phyloP scores from a whole-genome alignment of 176 grass and related monocot species.

The Oryza coarctata region DNA sequence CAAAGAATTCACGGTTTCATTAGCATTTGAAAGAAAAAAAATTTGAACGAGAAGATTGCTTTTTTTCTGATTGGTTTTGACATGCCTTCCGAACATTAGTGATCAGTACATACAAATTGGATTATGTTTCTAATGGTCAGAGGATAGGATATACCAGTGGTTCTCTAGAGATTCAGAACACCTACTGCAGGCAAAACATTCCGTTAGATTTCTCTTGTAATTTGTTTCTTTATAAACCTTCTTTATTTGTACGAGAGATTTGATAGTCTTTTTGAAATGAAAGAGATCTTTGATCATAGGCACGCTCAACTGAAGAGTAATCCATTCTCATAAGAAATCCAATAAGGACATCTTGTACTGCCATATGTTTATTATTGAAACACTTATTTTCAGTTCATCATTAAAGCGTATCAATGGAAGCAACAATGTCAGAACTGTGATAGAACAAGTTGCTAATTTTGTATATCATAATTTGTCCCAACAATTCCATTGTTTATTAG shows the following conservation, averaged over 20 bases:
- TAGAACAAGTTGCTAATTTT: slow-evolving; percentile 11
- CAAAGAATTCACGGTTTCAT: background rate
- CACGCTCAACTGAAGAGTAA: slow-evolving; percentile 9
- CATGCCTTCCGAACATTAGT: background rate
- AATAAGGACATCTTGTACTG: slow-evolving; percentile 28
- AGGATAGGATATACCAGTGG: background rate
- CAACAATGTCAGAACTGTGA: slow-evolving; percentile 37
- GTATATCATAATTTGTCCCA: background rate
- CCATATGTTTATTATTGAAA: slow-evolving; percentile 12
- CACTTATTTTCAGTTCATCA: slow-evolving; percentile 44
- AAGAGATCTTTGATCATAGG: background rate
- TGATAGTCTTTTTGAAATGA: background rate
- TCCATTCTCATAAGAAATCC: slow-evolving; percentile 16
- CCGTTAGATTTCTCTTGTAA: background rate
- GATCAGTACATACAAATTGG: background rate
- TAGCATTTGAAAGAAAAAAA: background rate
- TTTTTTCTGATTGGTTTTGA: background rate
- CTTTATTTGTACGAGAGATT: background rate
- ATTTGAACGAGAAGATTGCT: background rate
- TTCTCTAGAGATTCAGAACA: background rate
- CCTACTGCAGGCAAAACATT: background rate
- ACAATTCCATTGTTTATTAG: slow-evolving; percentile 15
- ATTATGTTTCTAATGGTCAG: background rate
- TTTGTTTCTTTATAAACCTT: background rate
- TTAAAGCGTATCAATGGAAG: slow-evolving; percentile 44